Conservation (phyloP, 768 basidiomycete species). For the Gloeophyllum trabeum region DNA sequence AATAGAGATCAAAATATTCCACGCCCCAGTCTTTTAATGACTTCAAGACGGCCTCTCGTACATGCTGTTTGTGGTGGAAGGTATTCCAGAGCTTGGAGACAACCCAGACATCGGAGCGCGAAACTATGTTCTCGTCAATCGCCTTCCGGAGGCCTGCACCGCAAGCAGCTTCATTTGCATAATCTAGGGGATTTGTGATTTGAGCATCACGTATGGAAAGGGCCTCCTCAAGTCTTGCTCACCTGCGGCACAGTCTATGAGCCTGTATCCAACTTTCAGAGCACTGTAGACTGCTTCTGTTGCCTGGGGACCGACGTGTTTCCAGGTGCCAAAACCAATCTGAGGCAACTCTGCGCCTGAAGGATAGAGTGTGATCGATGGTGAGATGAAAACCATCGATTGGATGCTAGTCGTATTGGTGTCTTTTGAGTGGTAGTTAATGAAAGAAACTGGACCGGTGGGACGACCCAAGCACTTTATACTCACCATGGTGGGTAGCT, state of each 20-base stretch:
- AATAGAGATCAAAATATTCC: slow-evolving; percentile 20
- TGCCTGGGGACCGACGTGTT: slow-evolving; percentile 10
- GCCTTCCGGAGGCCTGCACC: slow-evolving; percentile 23
- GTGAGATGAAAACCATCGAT: neutral
- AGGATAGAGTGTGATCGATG: neutral
- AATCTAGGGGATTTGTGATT: slow-evolving; percentile 13
- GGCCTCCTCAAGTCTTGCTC: neutral
- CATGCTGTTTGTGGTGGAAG: slow-evolving; percentile 25
- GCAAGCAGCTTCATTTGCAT: slow-evolving; percentile 29
- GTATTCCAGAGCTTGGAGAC: slow-evolving; percentile 25
- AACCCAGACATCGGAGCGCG: slow-evolving; percentile 28
- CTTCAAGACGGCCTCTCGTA: slow-evolving; percentile 18
- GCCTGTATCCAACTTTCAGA: slow-evolving; percentile 11
- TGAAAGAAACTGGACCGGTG: no score
- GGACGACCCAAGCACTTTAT: no score
- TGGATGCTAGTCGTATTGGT: no score
- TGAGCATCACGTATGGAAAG: neutral
- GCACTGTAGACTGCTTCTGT: slow-evolving; percentile 11
- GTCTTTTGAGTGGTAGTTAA: no score
- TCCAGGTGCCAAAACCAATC: slow-evolving; percentile 14
- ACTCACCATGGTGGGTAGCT: no score
- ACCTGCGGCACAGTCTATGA: slow-evolving; percentile 13
- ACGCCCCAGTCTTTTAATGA: slow-evolving; percentile 27
- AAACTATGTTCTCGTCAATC: slow-evolving; percentile 26
- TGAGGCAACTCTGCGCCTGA: slow-evolving; percentile 9